Conservation (phyloP, 306 rosid species). For the Lotus japonicus region DNA sequence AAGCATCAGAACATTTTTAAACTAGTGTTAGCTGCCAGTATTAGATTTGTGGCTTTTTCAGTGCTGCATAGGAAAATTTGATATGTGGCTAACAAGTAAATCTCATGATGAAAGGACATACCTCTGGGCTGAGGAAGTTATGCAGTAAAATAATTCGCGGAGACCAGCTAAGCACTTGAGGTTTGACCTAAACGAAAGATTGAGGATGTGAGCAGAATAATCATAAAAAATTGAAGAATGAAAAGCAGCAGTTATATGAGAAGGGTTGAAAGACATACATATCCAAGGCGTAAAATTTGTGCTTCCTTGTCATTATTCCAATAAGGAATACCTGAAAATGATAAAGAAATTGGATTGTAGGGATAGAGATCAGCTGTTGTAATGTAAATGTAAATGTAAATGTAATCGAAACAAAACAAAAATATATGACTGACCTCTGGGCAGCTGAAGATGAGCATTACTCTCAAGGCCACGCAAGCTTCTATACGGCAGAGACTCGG, state of each 20-base stretch:
- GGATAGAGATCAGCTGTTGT: no score
- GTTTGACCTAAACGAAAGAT: constrained; percentile 58
- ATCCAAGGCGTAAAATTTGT: constrained; percentile 66
- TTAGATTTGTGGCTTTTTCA: neutral
- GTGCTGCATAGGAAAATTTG: constrained; percentile 5
- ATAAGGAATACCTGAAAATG: constrained; percentile 52
- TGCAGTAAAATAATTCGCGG: constrained; percentile 85
- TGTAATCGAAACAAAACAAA: neutral
- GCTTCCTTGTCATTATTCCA: constrained; percentile 81
- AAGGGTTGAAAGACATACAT: constrained; percentile 39
- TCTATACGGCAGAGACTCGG: constrained; percentile 47
- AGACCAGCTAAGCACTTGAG: constrained; percentile 90
- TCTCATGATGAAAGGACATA: constrained; percentile 33
- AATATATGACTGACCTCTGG: constrained; percentile 55
- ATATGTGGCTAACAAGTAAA: neutral
- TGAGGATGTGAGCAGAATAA: neutral
- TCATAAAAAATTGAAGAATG: constrained; percentile 3
- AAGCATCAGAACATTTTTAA: constrained; percentile 9
- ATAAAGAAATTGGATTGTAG: no score
- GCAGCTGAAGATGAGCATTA: constrained; percentile 48
- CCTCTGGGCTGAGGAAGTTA: constrained; percentile 85
- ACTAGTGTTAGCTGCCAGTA: neutral
- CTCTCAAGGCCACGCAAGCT: constrained; percentile 34
- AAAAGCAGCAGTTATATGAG: neutral
- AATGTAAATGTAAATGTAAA: no score